Percentiles rank a stretch among this genome's conserved stretches.
phyloP scores from a whole-genome alignment of 2,329 filamentous ascomycete species.

The Calonectria pauciramosa region DNA sequence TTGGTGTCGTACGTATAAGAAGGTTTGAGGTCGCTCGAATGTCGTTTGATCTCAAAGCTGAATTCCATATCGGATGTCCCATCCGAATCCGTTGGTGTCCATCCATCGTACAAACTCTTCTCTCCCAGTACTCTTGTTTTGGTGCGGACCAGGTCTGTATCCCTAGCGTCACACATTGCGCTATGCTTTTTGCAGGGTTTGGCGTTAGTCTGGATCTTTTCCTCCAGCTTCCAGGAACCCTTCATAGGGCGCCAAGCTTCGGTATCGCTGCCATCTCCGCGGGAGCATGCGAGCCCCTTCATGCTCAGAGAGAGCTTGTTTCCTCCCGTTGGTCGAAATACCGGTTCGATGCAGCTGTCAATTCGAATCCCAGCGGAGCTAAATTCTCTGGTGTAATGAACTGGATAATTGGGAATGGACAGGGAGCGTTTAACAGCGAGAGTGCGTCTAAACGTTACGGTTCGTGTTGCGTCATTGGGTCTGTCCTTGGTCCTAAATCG shows the following conservation, averaged over 20 bases:
- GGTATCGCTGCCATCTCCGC: constrained; percentile 76
- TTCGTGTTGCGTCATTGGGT: constrained; percentile 47
- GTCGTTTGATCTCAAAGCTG: constrained; percentile 64
- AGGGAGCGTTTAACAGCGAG: constrained; percentile 85
- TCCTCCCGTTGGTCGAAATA: constrained; percentile 84
- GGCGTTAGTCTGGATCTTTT: constrained; percentile 81
- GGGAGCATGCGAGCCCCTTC: constrained; percentile 77
- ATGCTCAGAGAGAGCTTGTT: constrained; percentile 59
- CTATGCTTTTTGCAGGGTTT: constrained; percentile 82
- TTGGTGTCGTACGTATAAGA: constrained; percentile 83
- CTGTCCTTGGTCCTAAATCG: constrained; percentile 68
- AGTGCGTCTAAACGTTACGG: constrained; percentile 72
- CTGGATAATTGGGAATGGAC: constrained; percentile 77
- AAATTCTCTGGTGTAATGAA: constrained; percentile 79
- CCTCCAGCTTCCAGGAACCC: constrained; percentile 91
- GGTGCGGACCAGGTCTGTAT: constrained; percentile 50
- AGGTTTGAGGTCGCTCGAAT: constrained; percentile 48
- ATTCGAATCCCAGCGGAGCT: constrained; percentile 93
- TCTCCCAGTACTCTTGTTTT: constrained; percentile 82
- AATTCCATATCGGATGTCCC: constrained; percentile 73
- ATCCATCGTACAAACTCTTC: constrained; percentile 84
- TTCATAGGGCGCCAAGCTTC: constrained; percentile 86
- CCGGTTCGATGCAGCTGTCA: constrained; percentile 81
- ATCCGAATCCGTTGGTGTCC: constrained; percentile 77
- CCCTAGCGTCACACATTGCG: not conserved